phyloP scores from a whole-genome alignment of 108 stramenopile genomes.

The Discostella stelligeroides region DNA sequence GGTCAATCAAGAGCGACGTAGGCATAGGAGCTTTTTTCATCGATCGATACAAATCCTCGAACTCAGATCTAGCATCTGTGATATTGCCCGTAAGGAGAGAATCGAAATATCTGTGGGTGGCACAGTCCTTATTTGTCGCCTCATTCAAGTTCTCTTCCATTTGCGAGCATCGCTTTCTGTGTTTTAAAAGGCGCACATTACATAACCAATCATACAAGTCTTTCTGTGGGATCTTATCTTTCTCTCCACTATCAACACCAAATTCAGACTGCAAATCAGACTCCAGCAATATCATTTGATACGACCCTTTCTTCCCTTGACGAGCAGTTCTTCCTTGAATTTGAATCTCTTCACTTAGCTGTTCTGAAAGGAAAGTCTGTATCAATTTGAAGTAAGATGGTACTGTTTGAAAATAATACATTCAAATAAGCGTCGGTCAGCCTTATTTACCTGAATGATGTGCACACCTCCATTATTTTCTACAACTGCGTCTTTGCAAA shows the following conservation, averaged over 20 bases:
- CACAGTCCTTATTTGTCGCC: constrained; percentile 50
- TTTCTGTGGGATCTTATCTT: constrained; percentile 40
- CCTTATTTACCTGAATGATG: constrained; percentile 47
- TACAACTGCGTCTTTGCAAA: constrained; percentile 61
- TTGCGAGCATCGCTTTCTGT: constrained; percentile 26
- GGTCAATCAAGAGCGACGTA: too few relatives aligned
- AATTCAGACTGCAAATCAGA: constrained; percentile 57
- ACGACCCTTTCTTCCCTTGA: constrained; percentile 65
- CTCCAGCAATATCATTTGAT: constrained; percentile 58
- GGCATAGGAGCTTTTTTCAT: constrained; percentile 61
- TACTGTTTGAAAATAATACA: not conserved
- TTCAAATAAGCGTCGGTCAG: not conserved
- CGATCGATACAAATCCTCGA: constrained; percentile 52
- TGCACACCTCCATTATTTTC: constrained; percentile 59
- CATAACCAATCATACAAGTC: constrained; percentile 58
- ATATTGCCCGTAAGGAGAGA: constrained; percentile 47
- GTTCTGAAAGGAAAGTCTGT: constrained; percentile 57
- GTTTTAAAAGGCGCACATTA: constrained; percentile 36
- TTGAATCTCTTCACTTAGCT: too few relatives aligned
- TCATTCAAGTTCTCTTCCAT: constrained; percentile 50
- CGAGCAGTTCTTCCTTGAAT: constrained; percentile 75
- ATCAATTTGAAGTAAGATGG: not conserved
- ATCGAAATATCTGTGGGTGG: constrained; percentile 58
- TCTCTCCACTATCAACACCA: constrained; percentile 36
- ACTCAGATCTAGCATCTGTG: constrained; percentile 24